Evolutionary conservation across 2,329 filamentous ascomycete species (phyloP), one percentile per base, ranked within the genome.

Genomic region (Fusarium compactum): DNA sequence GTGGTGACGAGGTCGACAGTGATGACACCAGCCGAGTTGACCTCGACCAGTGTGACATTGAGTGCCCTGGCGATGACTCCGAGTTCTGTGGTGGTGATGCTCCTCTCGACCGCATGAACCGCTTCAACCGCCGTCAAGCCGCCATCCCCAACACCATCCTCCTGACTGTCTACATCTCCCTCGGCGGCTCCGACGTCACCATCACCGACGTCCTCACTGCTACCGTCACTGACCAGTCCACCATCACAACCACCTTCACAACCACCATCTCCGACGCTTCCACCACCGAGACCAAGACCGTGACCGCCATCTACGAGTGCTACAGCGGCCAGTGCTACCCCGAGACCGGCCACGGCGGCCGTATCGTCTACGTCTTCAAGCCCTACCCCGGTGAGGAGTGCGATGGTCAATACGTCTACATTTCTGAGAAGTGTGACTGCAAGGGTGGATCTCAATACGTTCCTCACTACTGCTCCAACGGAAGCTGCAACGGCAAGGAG

Each of bases 61-160:
- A 55, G 30, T 76, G 74, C 72, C 64, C 73, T 9, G 74, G 74
- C 22, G 62, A 76, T 16, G 57, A 66, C 38, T 27, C 62, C 7
- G 34, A 74, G 59, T 58, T 65, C 54, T 75, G 73, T 16, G 73
- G 73, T 65, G 73, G 73, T 57, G 55, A 71, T 25, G 47, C 56
- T 68, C 14, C 56, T 38, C 22, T 66, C 8, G 1, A 47, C 30
- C 69, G 64, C 57, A 56, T 45, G 58, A 65, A 55, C 70, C 72
- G 62, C 47, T 43, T 73, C 55, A 29, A 32, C 58, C 40, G 52
- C 20, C 72, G 72, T 50, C 72, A 74, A 57, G 3, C 47, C 6
- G 45, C 50, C 22, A 56, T 74, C 24, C 8, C 72, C 70, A 68
- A 58, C 69, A 72, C 44, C 51, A 54, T 75, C 50, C 67, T 62